Evolutionary conservation across 2,329 filamentous ascomycete species (phyloP).

Genomic region (Paracoccidioides brasiliensis): DNA sequence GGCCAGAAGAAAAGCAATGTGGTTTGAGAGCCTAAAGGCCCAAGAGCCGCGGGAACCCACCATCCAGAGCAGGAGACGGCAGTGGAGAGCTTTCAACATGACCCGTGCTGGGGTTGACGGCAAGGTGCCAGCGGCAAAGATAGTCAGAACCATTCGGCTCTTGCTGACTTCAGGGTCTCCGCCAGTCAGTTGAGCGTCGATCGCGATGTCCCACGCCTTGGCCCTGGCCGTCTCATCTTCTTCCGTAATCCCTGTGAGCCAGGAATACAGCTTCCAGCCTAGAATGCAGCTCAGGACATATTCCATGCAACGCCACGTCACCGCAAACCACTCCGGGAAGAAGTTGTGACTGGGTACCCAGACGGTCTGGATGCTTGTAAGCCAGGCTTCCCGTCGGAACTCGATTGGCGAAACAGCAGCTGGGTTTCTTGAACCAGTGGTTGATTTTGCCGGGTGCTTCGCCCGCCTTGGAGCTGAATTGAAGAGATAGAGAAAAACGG

Average conservation of each 20-base stretch:
- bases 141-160: constrained; percentile 68
- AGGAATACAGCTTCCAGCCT: constrained; percentile 63
- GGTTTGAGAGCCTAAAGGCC: constrained; percentile 51
- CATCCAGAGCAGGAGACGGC: constrained; percentile 79
- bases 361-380: constrained; percentile 82
- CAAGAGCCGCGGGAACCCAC: constrained; percentile 53
- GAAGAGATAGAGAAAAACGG: constrained; percentile 44
- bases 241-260: constrained; percentile 64
- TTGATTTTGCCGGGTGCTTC: constrained; percentile 28
- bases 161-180: constrained; percentile 83
- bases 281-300: constrained; percentile 66
- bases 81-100: constrained; percentile 86
- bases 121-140: constrained; percentile 77
- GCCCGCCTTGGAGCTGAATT: constrained; percentile 44
- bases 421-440: constrained; percentile 16
- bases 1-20: constrained; percentile 60
- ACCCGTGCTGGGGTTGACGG: constrained; percentile 69
- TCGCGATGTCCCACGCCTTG: constrained; percentile 84
- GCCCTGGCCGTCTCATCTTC: constrained; percentile 77
- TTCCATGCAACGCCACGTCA: constrained; percentile 68
- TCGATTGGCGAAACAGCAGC: constrained; percentile 65
- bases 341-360: constrained; percentile 84
- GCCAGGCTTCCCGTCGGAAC: constrained; percentile 78
- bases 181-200: constrained; percentile 84
- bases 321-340: constrained; percentile 68